Base-by-base conservation (phyloP, 2,329 filamentous ascomycete species). In the Cordyceps cicadae region DNA sequence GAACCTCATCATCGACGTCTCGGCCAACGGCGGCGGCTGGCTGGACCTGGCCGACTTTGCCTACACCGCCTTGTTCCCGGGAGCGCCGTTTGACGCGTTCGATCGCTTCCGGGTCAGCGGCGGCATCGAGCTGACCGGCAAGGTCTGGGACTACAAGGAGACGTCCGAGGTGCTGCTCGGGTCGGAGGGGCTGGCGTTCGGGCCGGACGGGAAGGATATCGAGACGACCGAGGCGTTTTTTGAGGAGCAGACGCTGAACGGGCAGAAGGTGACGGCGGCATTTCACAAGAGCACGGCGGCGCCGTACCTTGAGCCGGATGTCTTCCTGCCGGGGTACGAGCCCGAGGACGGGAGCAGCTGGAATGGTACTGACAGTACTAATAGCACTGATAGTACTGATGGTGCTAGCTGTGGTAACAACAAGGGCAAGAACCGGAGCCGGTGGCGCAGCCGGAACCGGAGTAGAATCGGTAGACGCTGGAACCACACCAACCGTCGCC, bases 1-100 rank as follows among this genome's bases (percentile, higher is more conserved):
- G 1, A 84, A 81, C 67, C 74, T 88, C 15, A 75, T 88, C 21
- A 80, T 88, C 61, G 86, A 88, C 64, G 68, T 88, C 17, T 77
- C 81, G 17, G 77, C 74, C 5, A 88, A 88, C 64, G 77, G 76
- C 2, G 86, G 85, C 51, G 86, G 86, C 3, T 73, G 29, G 3
- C 17, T 60, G 34, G 50, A 60, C 21, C 41, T 60, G 11, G 50
- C 29, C 29, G 57, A 60, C 11, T 60, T 60, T 39, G 57, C 57
- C 15, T 60, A 60, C 37, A 54, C 57, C 0, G 8, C 50, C 1
- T 54, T 60, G 6, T 60, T 60, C 5, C 57, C 57, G 0, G 57
- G 57, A 2, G 57, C 57, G 5, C 39, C 39, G 9, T 60, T 60
- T 15, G 57, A 60, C n/a, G 32, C 17, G 14, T 60, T 60, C 39